These are phyloP conservation scores for Hydnum rufescens DNA, from an alignment of 768 basidiomycete genomes.

Conservation along the genomic window DNA sequence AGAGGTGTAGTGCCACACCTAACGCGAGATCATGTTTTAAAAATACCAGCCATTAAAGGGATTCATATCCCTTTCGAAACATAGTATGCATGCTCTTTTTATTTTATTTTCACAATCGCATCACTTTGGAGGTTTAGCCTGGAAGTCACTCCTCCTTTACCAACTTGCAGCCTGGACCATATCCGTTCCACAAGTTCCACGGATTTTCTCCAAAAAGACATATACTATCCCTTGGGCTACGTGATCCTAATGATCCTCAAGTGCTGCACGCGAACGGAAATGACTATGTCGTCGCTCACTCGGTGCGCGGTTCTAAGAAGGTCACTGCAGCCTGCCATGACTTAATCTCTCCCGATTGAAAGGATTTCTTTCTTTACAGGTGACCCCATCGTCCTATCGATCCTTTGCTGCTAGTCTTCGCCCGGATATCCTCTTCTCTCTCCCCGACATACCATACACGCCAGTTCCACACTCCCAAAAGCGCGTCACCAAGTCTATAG, in stretches of 20 bases:
- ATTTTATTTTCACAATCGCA: too few species aligned
- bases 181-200: conserved; percentile 45
- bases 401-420: conserved; percentile 30
- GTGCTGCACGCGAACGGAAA: conserved; percentile 61
- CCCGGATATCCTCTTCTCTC: conserved; percentile 52
- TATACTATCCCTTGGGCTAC: conserved; percentile 36
- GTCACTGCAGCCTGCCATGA: conserved; percentile 20
- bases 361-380: conserved; percentile 20
- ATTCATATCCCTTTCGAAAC: conserved; percentile 58
- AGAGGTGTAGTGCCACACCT: conserved; percentile 60
- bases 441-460: conserved; percentile 51
- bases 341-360: not conserved
- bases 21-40: conserved; percentile 36
- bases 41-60: conserved; percentile 35
- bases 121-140: conserved; percentile 24
- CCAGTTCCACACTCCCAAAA: conserved; percentile 54
- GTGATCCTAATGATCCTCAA: conserved; percentile 43
- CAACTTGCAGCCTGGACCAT: conserved; percentile 30
- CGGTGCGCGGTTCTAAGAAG: conserved; percentile 52
- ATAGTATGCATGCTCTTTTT: conserved; percentile 29
- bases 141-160: conserved; percentile 47
- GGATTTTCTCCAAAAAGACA: conserved; percentile 31
- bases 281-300: conserved; percentile 32
- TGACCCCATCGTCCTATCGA: conserved; percentile 36
- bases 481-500: conserved; percentile 53